phyloP scores from a whole-genome alignment of 148 eudicot genomes.

The Nepenthes gracilis region DNA sequence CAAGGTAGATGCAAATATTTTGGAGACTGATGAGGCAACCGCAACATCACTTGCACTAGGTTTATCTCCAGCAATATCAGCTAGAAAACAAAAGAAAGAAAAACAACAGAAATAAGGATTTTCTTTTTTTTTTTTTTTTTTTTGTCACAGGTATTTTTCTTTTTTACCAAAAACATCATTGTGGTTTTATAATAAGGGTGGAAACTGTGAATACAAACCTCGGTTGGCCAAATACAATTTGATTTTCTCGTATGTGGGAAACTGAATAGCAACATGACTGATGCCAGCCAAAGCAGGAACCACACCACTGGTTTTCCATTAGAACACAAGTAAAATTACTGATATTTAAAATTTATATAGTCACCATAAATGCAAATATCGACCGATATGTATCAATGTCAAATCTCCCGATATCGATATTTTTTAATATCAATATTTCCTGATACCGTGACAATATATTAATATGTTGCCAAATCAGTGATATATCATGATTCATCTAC shows the following conservation, averaged over 20 bases:
- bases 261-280: constrained; percentile 93
- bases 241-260: constrained; percentile 82
- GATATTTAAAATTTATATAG: background rate
- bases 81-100: constrained; percentile 21
- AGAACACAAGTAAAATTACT: constrained; percentile 5
- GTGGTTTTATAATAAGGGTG: background rate
- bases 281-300: constrained; percentile 95
- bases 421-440: too few species aligned
- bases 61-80: constrained; percentile 54
- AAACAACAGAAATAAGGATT: background rate
- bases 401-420: too few species aligned
- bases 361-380: too few species aligned
- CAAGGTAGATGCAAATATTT: constrained; percentile 89
- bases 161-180: background rate
- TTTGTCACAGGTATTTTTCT: background rate
- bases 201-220: constrained; percentile 26
- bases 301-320: constrained; percentile 52
- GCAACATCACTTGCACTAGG: constrained; percentile 74
- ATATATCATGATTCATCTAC: too few species aligned
- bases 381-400: too few species aligned
- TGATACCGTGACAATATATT: too few species aligned
- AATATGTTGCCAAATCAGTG: too few species aligned
- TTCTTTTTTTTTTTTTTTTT: too few species aligned
- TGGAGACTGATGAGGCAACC: constrained; percentile 90
- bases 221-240: constrained; percentile 65